Conservation (phyloP, 2,329 filamentous ascomycete species). For the Colletotrichum godetiae region DNA sequence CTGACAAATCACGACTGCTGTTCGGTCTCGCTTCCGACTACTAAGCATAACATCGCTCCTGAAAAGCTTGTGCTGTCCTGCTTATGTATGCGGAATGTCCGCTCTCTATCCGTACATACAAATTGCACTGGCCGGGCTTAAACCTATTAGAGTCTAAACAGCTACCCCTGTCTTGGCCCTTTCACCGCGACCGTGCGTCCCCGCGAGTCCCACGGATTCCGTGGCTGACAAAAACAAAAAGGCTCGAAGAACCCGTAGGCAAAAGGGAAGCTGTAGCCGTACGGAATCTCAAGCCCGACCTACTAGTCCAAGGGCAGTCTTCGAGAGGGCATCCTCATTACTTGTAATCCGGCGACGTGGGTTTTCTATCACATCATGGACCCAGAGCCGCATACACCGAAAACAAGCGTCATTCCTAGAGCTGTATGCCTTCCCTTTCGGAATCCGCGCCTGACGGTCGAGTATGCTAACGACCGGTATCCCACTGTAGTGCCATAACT, state of each 20-base stretch:
- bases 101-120: neutral
- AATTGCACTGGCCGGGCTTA: neutral
- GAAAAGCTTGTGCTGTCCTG: neutral
- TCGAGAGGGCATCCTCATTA: too few species aligned
- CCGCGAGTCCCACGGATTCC: slow-evolving; percentile 17
- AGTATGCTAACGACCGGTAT: neutral
- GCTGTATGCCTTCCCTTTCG: slow-evolving; percentile 17
- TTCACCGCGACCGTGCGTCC: neutral
- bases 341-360: neutral
- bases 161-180: neutral
- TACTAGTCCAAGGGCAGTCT: neutral
- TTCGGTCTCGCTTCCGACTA: neutral
- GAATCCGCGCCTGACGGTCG: neutral
- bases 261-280: neutral
- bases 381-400: slow-evolving; percentile 12
- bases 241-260: neutral
- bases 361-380: neutral
- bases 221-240: slow-evolving; percentile 20
- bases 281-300: neutral
- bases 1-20: too few species aligned
- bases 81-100: neutral
- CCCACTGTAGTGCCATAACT: slow-evolving; percentile 23
- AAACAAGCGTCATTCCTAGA: slow-evolving; percentile 26
- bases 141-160: slow-evolving; percentile 8
- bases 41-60: neutral